Conservation (phyloP, 805 yeast genomes). For the Jamesozyma rosinii region DNA sequence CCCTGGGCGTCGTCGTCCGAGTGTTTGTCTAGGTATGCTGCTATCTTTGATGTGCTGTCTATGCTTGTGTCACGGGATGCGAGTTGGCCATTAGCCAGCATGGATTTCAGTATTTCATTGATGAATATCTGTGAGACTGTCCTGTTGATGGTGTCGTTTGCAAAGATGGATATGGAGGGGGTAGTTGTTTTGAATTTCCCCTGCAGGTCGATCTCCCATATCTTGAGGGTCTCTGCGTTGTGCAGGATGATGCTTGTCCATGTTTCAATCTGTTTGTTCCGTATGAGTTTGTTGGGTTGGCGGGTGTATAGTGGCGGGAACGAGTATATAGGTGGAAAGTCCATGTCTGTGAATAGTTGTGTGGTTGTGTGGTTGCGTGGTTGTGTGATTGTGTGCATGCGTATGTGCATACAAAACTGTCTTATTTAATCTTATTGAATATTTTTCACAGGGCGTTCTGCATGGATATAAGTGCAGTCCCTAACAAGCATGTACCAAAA, state of each 20-base stretch:
- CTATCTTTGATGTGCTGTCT: too few species aligned
- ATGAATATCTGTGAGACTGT: slow-evolving; percentile 46
- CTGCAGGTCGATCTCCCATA: slow-evolving; percentile 42
- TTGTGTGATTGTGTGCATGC: slow-evolving; percentile 1
- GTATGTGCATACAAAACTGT: neutral
- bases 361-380: neutral
- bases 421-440: too few species aligned
- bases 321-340: slow-evolving; percentile 46
- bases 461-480: neutral
- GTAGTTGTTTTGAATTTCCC: slow-evolving; percentile 13
- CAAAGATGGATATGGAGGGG: slow-evolving; percentile 33
- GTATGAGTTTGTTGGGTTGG: slow-evolving; percentile 75
- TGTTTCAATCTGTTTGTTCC: slow-evolving; percentile 64
- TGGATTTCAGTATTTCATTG: slow-evolving; percentile 44
- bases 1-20: neutral
- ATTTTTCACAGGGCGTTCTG: too few species aligned
- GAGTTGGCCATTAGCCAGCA: slow-evolving; percentile 50
- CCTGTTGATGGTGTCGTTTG: slow-evolving; percentile 44
- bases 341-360: slow-evolving; percentile 1
- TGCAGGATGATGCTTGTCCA: slow-evolving; percentile 63
- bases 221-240: slow-evolving; percentile 47
- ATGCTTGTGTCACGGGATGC: slow-evolving; percentile 32
- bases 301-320: slow-evolving; percentile 90
- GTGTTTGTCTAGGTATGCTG: neutral
- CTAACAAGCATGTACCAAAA: neutral